A percentile compares a stretch with the other conserved stretches of the same genome.
These are phyloP conservation scores for Pseudisothecium myosuroides DNA, from an alignment of 225 moss, liverwort and hornwort genomes.

Conservation along the genomic window DNA sequence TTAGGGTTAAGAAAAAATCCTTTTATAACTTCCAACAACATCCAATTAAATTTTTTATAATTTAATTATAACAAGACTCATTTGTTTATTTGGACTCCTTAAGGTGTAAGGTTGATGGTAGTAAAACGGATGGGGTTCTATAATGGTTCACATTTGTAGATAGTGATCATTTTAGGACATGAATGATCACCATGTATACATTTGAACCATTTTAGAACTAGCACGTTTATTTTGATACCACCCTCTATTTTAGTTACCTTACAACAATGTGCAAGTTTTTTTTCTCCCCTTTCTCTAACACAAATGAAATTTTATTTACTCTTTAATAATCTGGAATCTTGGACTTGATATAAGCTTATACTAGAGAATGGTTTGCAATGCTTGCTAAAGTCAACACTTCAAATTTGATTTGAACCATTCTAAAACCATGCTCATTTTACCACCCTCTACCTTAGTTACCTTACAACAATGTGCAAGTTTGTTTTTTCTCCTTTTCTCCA, in stretches of 20 bases:
- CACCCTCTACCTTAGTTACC: neutral
- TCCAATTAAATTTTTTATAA: neutral
- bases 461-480: neutral
- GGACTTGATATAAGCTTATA: too few relatives aligned
- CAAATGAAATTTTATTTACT: too few relatives aligned
- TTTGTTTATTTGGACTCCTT: neutral
- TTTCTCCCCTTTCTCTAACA: too few relatives aligned
- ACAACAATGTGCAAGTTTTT: too few relatives aligned
- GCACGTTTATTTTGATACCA: neutral
- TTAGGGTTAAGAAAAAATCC: neutral
- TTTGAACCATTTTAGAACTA: neutral
- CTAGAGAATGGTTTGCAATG: too few relatives aligned
- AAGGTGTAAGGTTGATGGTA: neutral
- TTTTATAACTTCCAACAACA: neutral
- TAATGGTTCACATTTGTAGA: neutral
- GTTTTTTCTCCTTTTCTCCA: too few relatives aligned
- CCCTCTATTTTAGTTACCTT: neutral
- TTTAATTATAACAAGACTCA: too few relatives aligned
- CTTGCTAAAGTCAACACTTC: too few relatives aligned
- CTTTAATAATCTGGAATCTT: too few relatives aligned
- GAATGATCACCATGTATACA: accelerated
- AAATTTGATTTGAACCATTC: neutral
- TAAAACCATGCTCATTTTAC: neutral
- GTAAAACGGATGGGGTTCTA: neutral
- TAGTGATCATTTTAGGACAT: neutral